Evolutionary conservation across 108 stramenopile genomes (phyloP).

Genomic region (Bacterosira constricta): DNA sequence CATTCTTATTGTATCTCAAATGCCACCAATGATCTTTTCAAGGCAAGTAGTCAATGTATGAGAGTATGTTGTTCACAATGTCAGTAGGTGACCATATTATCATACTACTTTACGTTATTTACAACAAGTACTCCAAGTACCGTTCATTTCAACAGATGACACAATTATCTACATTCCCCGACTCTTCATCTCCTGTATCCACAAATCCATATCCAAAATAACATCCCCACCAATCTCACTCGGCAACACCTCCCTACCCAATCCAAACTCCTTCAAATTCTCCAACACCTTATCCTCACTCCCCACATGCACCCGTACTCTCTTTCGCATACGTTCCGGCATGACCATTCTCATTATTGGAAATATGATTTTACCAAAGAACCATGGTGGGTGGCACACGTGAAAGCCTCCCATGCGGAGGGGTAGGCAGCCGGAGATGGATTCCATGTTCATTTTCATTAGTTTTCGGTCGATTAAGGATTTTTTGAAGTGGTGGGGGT

Average conservation of each 20-base stretch:
- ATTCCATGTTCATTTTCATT: slow-evolving; percentile 33
- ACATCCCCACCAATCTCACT: slow-evolving; percentile 57
- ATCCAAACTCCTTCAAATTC: slow-evolving; percentile 47
- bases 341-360: slow-evolving; percentile 58
- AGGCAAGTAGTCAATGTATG: no score
- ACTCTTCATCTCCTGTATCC: no score
- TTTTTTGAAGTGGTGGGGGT: not conserved
- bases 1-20: no score
- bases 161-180: no score
- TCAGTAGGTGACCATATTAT: no score
- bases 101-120: no score
- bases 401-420: slow-evolving; percentile 57
- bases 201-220: slow-evolving; percentile 17
- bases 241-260: slow-evolving; percentile 46
- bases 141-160: no score
- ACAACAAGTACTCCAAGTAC: no score
- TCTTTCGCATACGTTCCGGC: slow-evolving; percentile 50
- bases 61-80: no score
- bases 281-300: slow-evolving; percentile 50
- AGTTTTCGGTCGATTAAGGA: slow-evolving; percentile 2
- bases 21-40: no score
- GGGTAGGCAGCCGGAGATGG: slow-evolving; percentile 57
- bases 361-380: slow-evolving; percentile 53
- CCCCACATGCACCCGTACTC: slow-evolving; percentile 56
- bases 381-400: slow-evolving; percentile 60